Evolutionary conservation across 2,329 filamentous ascomycete genomes (phyloP).

Genomic region (Colletotrichum nymphaeae): DNA sequence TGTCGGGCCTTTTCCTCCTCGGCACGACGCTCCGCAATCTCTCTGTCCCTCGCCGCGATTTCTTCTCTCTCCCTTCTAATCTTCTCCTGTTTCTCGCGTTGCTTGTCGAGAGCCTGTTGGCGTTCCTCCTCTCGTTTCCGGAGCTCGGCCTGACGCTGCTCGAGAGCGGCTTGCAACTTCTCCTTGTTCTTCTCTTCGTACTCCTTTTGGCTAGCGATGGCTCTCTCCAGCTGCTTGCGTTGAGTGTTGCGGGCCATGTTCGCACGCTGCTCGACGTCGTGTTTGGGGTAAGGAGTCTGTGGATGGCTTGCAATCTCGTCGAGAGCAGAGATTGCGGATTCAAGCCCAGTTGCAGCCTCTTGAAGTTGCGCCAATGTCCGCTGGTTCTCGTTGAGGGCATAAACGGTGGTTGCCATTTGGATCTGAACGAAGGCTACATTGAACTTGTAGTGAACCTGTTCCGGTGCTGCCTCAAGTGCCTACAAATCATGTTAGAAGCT

Average conservation of each 20-base stretch:
- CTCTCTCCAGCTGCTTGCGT: constrained; percentile 88
- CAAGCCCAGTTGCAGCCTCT: constrained; percentile 81
- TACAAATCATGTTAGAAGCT: constrained; percentile 47
- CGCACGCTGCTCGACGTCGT: constrained; percentile 92
- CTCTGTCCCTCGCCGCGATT: constrained; percentile 81
- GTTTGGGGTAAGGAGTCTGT: constrained; percentile 86
- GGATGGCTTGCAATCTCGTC: constrained; percentile 72
- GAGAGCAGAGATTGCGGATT: constrained; percentile 82
- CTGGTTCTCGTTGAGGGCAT: constrained; percentile 78
- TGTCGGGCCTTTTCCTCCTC: constrained; percentile 76
- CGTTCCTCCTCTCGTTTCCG: constrained; percentile 82
- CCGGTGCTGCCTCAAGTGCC: constrained; percentile 82
- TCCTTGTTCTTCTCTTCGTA: constrained; percentile 95
- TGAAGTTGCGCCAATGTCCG: constrained; percentile 85
- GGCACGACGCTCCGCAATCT: constrained; percentile 75
- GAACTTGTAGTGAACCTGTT: constrained; percentile 93
- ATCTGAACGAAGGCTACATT: constrained; percentile 98
- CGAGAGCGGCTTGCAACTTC: constrained; percentile 84
- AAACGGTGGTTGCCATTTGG: constrained; percentile 86
- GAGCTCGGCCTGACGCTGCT: constrained; percentile 83
- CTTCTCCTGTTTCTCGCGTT: constrained; percentile 80
- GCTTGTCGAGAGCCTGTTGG: constrained; percentile 73
- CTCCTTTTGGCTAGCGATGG: constrained; percentile 84
- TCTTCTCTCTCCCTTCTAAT: constrained; percentile 87
- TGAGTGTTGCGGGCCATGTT: constrained; percentile 98